phyloP scores from a whole-genome alignment of 306 rosid genomes.

The Luffa acutangula region DNA sequence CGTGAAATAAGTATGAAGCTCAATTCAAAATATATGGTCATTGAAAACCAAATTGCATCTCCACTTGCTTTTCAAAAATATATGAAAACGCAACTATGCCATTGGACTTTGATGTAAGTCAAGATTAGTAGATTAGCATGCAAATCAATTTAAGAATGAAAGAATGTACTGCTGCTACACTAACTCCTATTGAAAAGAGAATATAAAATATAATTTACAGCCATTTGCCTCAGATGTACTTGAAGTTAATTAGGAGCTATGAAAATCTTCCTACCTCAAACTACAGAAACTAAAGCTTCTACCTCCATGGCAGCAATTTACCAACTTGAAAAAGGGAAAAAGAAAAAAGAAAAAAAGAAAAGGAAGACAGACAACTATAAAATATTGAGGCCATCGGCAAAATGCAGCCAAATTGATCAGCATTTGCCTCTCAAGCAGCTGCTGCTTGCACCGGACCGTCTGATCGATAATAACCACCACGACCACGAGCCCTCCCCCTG shows the following conservation, averaged over 20 bases:
- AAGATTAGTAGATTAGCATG: conserved; percentile 3
- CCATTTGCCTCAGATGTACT: neutral
- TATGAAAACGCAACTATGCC: neutral
- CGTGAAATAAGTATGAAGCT: too few relatives aligned
- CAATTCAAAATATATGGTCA: too few relatives aligned
- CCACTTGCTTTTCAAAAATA: too few relatives aligned
- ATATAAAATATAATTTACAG: conserved; percentile 6
- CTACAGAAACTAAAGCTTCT: conserved; percentile 3
- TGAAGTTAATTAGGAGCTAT: neutral
- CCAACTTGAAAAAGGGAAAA: neutral
- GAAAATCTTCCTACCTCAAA: neutral
- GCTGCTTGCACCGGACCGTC: conserved; percentile 43
- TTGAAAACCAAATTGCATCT: too few relatives aligned
- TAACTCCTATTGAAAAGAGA: neutral
- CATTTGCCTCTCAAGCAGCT: conserved; percentile 23
- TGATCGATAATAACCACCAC: conserved; percentile 19
- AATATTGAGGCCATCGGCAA: conserved; percentile 34
- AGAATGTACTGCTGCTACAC: conserved; percentile 35
- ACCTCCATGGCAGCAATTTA: neutral
- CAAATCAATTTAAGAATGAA: conserved; percentile 15
- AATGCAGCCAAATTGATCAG: conserved; percentile 20
- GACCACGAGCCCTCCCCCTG: conserved; percentile 60
- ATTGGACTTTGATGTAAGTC: neutral
- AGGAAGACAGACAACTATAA: conserved; percentile 14
- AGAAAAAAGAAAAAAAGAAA: neutral